Evolutionary conservation across 352 stramenopile species (phyloP), one percentile per base, ranked within the genome.

Genomic region (Thraustotheca clavata): DNA sequence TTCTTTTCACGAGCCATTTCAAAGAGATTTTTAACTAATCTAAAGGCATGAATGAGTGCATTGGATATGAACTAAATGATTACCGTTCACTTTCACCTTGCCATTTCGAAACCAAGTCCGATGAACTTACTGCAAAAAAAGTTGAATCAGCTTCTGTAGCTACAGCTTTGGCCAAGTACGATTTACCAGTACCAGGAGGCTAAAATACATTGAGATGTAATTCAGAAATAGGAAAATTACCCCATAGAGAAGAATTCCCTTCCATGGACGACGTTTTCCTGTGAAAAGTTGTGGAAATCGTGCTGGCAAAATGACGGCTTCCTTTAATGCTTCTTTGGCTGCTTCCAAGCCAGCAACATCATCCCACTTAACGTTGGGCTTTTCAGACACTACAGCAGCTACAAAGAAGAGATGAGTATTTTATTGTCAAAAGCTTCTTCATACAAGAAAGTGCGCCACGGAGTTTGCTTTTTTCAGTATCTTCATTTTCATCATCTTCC

Each of bases 81-180:
- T 72, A 92, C 81, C 92, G 89, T 82, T 91, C 83, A 52, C 91
- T 96, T 73, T 99, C 96, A 32, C 97, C 97, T 70, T 98, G 80
- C 88, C 95, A 99, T 78, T 99, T 99, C 49, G 87, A 96, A 48
- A 99, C 95, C 14, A 99, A 80, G 71, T 98, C 97, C 4, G 95
- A 95, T n/a, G 95, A 98, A 26, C 91, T 98, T 0, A 99, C 94
- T 8, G 94, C 88, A 71, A 99, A 99, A 70, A 99, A 99, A 0
- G 91, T 98, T 33, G 91, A 95, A 67, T 99, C 95, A 9, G 95
- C 93, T 76, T 99, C 96, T 0, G 96, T 99, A n/a, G 97, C 97
- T 1, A 99, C 96, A 1, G 97, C 97, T 61, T 98, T 98, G 3
- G 94, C 95, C 31, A 98, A 74, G 65, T 97, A 98, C 38, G 92